Base-by-base conservation (phyloP, 2,329 filamentous ascomycete species). In the Nemania bipapillata region DNA sequence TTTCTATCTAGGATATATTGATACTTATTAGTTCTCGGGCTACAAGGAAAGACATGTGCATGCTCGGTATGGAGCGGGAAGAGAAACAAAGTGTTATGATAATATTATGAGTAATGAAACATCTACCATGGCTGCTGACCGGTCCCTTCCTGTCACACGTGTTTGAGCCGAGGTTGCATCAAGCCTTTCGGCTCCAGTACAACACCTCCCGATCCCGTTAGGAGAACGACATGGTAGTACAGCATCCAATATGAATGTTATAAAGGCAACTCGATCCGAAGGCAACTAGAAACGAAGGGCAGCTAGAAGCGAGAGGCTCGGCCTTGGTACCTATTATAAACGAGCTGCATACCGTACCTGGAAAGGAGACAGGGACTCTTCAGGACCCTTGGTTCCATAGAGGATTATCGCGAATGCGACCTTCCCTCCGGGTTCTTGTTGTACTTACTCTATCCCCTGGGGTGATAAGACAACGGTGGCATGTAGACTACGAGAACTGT, bases 91-190 rank as follows among this genome's bases (percentile, higher is more conserved):
- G 24, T 7, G 11, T 45, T 26, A 47, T 54, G 26, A 32, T 47
- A 30, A 52, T 65, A 52, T 64, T 20, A 69, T 24, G 68, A 68
- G 28, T 62, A 54, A 70, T 68, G 65, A 68, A 55, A 42, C 28
- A 32, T 47, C 5, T 58, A 65, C 22, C 55, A 49, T n/a, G 5
- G 35, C 32, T 9, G 49, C 37, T 24, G 28, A 20, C 4, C 32
- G 15, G 49, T 26, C 8, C 9, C 8, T 20, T 30, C 45, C 55
- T 35, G 11, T 28, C 15, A 9, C 17, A 32, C 28, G 40, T 20
- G 40, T 9, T 22, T 9, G 17, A 42, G 40, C 3, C 4, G 17
- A 15, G 40, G 40, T 12, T 15, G 11, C 17, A 42, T 12, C 11
- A 15, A n/a, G 40, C 6, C 17, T n/a, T 15, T 42, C 40, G 4